phyloP scores from a whole-genome alignment of 2,329 filamentous ascomycete species.

The Grosmannia serpens region DNA sequence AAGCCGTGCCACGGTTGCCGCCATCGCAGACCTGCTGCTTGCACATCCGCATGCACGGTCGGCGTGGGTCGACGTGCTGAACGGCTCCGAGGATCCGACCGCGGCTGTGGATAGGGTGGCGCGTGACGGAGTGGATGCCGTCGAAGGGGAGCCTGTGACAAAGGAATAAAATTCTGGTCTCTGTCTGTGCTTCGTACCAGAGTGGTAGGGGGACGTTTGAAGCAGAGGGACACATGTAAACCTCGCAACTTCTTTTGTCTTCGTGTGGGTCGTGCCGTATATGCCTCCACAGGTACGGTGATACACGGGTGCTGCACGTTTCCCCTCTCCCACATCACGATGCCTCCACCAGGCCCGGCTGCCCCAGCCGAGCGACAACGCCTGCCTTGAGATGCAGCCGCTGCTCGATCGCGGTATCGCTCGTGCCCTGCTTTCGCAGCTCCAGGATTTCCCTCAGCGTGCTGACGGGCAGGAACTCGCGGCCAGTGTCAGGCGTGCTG shows the following conservation, averaged over 20 bases:
- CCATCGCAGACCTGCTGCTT: conserved; percentile 43
- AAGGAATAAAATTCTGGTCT: not conserved
- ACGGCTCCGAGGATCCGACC: conserved; percentile 37
- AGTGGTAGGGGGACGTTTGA: not conserved
- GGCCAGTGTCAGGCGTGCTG: conserved; percentile 14
- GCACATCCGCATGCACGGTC: conserved; percentile 32
- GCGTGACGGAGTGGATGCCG: conserved; percentile 35
- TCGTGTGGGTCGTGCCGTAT: not conserved
- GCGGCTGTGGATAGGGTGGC: conserved; percentile 37
- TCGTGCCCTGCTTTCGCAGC: conserved; percentile 28
- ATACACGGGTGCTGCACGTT: not conserved
- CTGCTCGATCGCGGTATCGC: conserved; percentile 31
- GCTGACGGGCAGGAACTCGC: conserved; percentile 35
- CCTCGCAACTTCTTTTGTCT: not conserved
- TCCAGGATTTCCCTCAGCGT: conserved; percentile 35
- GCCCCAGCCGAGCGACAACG: conserved; percentile 33
- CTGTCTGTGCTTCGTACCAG: not conserved
- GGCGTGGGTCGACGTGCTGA: conserved; percentile 43
- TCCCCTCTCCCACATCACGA: conserved; percentile 11
- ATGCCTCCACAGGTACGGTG: not conserved
- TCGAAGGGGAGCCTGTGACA: conserved; percentile 35
- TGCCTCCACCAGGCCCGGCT: conserved; percentile 26
- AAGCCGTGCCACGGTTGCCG: conserved; percentile 48
- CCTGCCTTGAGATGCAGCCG: conserved; percentile 33
- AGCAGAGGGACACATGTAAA: not conserved